phyloP scores from a whole-genome alignment of 164 flowering plant genomes.

The Liquidambar formosana region DNA sequence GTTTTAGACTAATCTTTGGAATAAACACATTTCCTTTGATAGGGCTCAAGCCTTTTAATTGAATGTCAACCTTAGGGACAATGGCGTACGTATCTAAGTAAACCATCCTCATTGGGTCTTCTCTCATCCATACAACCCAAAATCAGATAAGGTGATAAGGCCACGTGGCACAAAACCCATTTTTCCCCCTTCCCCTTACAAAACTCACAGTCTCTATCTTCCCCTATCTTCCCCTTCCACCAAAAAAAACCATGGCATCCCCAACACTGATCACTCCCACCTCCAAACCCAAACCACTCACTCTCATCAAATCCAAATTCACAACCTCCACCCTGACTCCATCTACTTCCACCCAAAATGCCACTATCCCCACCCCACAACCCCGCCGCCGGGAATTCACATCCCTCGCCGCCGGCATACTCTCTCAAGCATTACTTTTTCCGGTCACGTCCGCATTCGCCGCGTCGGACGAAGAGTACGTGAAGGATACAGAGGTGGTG shows the following conservation, averaged over 20 bases:
- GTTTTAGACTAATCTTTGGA: too few relatives aligned
- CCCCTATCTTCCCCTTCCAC: constrained; percentile 1
- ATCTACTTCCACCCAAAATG: constrained; percentile 7
- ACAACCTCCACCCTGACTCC: constrained; percentile 21
- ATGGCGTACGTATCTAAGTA: too few relatives aligned
- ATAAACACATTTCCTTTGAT: too few relatives aligned
- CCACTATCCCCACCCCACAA: constrained; percentile 12
- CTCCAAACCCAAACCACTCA: constrained; percentile 42
- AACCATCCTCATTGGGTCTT: constrained; percentile 26
- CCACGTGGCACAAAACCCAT: constrained; percentile 46
- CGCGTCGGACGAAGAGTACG: constrained; percentile 72
- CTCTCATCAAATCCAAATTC: constrained; percentile 34
- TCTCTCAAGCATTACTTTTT: constrained; percentile 15
- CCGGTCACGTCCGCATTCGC: constrained; percentile 46
- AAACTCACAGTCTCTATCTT: constrained; percentile 2
- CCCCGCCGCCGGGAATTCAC: constrained; percentile 43
- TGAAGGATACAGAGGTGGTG: constrained; percentile 73
- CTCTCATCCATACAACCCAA: constrained; percentile 43
- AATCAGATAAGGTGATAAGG: constrained; percentile 84
- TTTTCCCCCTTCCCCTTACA: constrained; percentile 1
- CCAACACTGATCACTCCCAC: constrained; percentile 70
- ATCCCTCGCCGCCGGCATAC: constrained; percentile 17
- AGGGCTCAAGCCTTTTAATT: too few relatives aligned
- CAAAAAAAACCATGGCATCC: constrained; percentile 46
- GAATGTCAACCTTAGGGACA: too few relatives aligned